Percentiles rank a stretch among this genome's conserved stretches.
These are phyloP conservation scores for Heimioporus retisporus DNA, from an alignment of 1,284 basidiomycete species.

Conservation along the genomic window DNA sequence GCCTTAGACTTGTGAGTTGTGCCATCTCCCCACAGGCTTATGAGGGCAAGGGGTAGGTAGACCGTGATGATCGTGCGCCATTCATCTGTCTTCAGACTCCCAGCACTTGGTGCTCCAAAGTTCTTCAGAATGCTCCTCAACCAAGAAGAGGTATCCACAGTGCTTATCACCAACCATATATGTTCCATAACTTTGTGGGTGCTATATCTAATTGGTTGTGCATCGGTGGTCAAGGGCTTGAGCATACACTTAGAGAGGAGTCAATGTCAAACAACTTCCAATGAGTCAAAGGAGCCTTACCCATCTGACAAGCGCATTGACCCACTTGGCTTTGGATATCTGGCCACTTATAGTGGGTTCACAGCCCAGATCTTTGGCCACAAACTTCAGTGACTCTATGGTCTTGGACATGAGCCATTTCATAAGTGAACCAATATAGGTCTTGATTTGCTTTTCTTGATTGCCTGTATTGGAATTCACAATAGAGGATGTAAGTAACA, in stretches of 20 bases:
- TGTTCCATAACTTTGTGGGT: slow-evolving; percentile 5
- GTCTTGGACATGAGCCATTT: slow-evolving; percentile 12
- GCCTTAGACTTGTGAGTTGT: not conserved
- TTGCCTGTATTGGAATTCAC: not conserved
- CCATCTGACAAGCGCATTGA: slow-evolving; percentile 10
- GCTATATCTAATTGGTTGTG: slow-evolving; percentile 1
- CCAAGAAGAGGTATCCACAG: slow-evolving; percentile 6
- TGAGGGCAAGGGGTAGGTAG: slow-evolving; percentile 13
- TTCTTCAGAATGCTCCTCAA: slow-evolving; percentile 9
- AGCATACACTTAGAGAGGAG: not conserved
- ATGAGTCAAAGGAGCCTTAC: not conserved
- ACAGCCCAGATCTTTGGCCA: slow-evolving; percentile 2
- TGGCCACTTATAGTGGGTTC: not conserved
- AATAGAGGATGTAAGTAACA: not conserved
- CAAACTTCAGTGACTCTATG: not conserved
- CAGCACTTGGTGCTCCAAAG: slow-evolving; percentile 8
- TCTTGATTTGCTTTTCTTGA: not conserved
- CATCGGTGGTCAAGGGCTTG: slow-evolving; percentile 9
- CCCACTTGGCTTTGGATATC: slow-evolving; percentile 9
- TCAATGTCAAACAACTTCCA: not conserved
- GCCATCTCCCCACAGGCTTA: slow-evolving; percentile 9
- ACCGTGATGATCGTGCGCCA: slow-evolving; percentile 12
- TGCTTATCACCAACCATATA: slow-evolving; percentile 5
- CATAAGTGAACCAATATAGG: slow-evolving; percentile 1
- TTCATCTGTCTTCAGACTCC: slow-evolving; percentile 15